Evolutionary conservation across 2,329 filamentous ascomycete genomes (phyloP).

Genomic region (Epichloe scottii): DNA sequence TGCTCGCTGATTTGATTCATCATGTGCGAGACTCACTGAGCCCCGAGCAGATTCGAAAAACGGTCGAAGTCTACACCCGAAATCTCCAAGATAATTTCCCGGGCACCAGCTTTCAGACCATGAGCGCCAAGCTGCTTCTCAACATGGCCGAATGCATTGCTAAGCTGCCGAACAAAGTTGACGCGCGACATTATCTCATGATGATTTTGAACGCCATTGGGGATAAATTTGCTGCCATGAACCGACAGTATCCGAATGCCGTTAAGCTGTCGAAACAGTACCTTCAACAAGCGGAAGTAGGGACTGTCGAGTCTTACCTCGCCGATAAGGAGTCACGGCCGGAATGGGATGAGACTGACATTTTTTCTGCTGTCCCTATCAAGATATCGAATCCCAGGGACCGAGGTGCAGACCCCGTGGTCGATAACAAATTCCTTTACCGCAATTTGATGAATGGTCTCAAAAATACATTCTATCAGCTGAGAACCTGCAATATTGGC

Average conservation of each 20-base stretch:
- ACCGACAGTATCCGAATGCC: constrained; percentile 86
- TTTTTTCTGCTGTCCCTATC: constrained; percentile 92
- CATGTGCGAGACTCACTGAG: constrained; percentile 84
- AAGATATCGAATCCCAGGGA: constrained; percentile 88
- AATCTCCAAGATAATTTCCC: constrained; percentile 94
- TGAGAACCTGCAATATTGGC: constrained; percentile 76
- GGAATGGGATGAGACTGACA: constrained; percentile 97
- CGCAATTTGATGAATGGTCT: constrained; percentile 91
- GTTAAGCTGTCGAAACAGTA: constrained; percentile 80
- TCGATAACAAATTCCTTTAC: constrained; percentile 96
- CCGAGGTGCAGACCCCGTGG: constrained; percentile 76
- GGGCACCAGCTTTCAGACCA: constrained; percentile 96
- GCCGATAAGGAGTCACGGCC: constrained; percentile 70
- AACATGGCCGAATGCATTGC: constrained; percentile 99
- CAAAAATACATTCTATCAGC: constrained; percentile 91
- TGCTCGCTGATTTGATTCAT: constrained; percentile 96
- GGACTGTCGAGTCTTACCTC: constrained; percentile 62
- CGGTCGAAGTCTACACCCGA: constrained; percentile 92
- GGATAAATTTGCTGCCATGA: constrained; percentile 98
- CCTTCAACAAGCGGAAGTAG: constrained; percentile 52
- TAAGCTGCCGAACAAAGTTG: constrained; percentile 82
- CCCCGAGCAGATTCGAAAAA: constrained; percentile 85
- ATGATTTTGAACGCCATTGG: constrained; percentile 97
- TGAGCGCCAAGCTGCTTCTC: constrained; percentile 92
- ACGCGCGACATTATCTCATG: constrained; percentile 89